Conservation (phyloP, 176 grass and related monocot genomes). For the Triticum turgidum region DNA sequence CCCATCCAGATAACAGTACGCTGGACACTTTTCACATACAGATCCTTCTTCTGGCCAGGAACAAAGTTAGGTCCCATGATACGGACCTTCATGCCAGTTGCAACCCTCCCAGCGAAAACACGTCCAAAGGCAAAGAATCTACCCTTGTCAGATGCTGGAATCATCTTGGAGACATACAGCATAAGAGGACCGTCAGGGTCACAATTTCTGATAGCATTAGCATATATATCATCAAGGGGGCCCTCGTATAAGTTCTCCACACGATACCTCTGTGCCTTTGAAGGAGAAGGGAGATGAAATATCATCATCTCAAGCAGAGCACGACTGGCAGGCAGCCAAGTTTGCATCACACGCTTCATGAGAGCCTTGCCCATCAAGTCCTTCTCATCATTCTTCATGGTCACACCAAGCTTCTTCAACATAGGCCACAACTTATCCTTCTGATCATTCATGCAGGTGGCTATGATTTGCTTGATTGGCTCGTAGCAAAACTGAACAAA, state of each 20-base stretch:
- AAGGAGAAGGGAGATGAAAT: constrained; percentile 71
- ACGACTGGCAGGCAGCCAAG: constrained; percentile 72
- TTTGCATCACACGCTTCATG: constrained; percentile 92
- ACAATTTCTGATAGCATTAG: constrained; percentile 80
- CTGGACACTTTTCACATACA: constrained; percentile 78
- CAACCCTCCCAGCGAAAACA: constrained; percentile 69
- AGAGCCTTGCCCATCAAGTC: constrained; percentile 72
- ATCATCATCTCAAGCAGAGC: constrained; percentile 91
- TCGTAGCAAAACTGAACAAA: constrained; percentile 89
- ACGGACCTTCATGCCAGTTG: constrained; percentile 83
- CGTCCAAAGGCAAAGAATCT: constrained; percentile 84
- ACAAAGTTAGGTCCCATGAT: constrained; percentile 94
- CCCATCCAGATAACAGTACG: constrained; percentile 94
- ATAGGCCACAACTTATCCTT: constrained; percentile 91
- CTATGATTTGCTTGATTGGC: constrained; percentile 86
- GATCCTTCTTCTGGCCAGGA: constrained; percentile 86
- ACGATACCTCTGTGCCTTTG: constrained; percentile 69
- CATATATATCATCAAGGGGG: constrained; percentile 74
- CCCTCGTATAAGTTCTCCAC: constrained; percentile 86
- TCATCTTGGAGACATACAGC: constrained; percentile 94
- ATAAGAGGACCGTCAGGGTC: constrained; percentile 87
- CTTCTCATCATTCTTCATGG: constrained; percentile 75
- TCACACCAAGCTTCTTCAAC: constrained; percentile 70
- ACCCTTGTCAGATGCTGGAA: constrained; percentile 85
- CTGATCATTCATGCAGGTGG: constrained; percentile 77